phyloP scores from a whole-genome alignment of 495 filamentous ascomycete genomes.

The Daldinia decipiens region DNA sequence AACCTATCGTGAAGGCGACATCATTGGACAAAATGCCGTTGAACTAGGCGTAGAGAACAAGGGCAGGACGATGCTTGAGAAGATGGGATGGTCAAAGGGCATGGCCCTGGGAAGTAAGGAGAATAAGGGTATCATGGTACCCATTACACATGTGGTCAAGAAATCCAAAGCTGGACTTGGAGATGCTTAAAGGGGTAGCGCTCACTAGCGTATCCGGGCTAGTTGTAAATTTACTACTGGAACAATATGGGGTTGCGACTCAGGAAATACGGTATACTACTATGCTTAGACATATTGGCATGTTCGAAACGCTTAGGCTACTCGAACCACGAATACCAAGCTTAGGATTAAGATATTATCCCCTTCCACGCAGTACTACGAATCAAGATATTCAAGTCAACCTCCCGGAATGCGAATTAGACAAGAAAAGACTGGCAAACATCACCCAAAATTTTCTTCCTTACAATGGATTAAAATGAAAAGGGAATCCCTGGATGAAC shows the following conservation, averaged over 20 bases:
- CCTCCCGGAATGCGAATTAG: background rate
- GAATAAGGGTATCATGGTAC: slow-evolving; percentile 88
- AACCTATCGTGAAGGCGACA: slow-evolving; percentile 83
- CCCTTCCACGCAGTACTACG: background rate
- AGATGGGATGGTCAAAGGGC: slow-evolving; percentile 95
- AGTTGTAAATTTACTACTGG: background rate
- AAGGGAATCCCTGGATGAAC: background rate
- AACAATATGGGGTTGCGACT: background rate
- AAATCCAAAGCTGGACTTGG: slow-evolving; percentile 85
- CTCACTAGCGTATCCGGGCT: background rate
- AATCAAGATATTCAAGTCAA: background rate
- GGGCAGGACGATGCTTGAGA: slow-evolving; percentile 90
- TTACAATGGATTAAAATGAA: background rate
- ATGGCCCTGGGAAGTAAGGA: slow-evolving; percentile 84
- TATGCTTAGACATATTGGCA: background rate
- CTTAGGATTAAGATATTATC: background rate
- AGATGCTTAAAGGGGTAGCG: slow-evolving; percentile 53
- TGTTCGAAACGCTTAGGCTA: background rate
- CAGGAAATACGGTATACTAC: background rate
- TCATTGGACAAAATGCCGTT: slow-evolving; percentile 84
- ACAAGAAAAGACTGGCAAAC: no score
- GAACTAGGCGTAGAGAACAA: slow-evolving; percentile 86
- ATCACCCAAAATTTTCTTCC: no score
- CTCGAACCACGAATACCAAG: background rate
- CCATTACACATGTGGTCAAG: slow-evolving; percentile 89